Evolutionary conservation across 2,329 filamentous ascomycete species (phyloP).

Genomic region (Xylariomycetidae sp.): DNA sequence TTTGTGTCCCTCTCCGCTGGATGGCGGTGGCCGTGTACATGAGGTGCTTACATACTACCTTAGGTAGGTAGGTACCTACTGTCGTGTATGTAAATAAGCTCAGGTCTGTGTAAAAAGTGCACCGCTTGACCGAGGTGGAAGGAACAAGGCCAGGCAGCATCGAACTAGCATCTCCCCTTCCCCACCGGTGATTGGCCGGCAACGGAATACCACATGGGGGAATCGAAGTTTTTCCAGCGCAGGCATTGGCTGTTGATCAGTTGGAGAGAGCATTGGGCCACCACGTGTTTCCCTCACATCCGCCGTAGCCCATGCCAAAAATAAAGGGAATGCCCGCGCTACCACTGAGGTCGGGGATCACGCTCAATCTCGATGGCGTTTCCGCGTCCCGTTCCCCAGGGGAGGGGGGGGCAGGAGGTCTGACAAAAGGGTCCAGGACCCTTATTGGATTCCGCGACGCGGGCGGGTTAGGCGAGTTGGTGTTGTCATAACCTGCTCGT

Average conservation of each 20-base stretch:
- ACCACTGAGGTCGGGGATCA: too few species aligned
- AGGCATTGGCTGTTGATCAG: conserved; percentile 8
- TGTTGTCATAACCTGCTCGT: too few species aligned
- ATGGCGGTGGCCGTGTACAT: neutral
- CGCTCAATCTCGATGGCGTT: too few species aligned
- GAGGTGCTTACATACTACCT: neutral
- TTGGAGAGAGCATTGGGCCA: too few species aligned
- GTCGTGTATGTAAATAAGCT: neutral
- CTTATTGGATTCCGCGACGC: too few species aligned
- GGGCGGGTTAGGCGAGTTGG: too few species aligned
- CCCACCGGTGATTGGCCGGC: conserved; percentile 16
- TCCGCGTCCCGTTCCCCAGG: too few species aligned
- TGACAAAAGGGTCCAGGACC: neutral
- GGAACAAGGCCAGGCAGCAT: neutral
- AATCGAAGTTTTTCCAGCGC: conserved; percentile 6
- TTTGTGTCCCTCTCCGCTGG: too few species aligned
- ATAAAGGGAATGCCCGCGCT: too few species aligned
- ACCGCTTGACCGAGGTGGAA: neutral
- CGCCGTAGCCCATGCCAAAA: conserved; percentile 20
- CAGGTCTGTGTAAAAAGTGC: neutral
- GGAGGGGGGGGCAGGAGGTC: neutral
- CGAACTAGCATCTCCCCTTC: conserved; percentile 10
- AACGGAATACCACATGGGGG: conserved; percentile 10
- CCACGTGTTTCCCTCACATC: conserved; percentile 24
- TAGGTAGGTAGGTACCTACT: neutral